Conservation (phyloP, 805 yeast species). For the Hanseniaspora nectarophila region DNA sequence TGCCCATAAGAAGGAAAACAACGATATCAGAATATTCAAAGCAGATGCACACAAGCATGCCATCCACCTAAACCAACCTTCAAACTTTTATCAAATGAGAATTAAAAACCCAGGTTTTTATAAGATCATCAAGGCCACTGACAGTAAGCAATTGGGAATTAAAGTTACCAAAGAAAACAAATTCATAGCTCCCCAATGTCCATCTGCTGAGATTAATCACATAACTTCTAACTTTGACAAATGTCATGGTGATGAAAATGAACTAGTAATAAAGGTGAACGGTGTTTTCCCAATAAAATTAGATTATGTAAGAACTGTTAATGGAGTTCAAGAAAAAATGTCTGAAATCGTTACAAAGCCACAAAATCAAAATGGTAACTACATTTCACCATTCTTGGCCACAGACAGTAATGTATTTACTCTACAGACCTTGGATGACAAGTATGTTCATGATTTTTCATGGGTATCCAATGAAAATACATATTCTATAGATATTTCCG, state of each 20-base stretch:
- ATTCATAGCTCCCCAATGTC: constrained; percentile 57
- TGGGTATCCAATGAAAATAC: constrained; percentile 37
- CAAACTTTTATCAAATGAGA: constrained; percentile 42
- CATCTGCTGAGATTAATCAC: constrained; percentile 44
- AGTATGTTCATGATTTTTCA: constrained; percentile 29
- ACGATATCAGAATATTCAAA: not conserved
- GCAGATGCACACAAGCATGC: not conserved
- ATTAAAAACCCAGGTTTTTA: constrained; percentile 65
- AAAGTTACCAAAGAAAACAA: constrained; percentile 51
- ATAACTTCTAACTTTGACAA: constrained; percentile 29
- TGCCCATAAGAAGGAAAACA: not conserved
- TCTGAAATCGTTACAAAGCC: constrained; percentile 40
- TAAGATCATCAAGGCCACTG: constrained; percentile 54
- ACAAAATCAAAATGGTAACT: constrained; percentile 29
- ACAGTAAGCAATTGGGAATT: constrained; percentile 49
- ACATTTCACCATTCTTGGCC: constrained; percentile 36
- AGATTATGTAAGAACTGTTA: constrained; percentile 39
- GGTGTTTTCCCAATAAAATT: constrained; percentile 75
- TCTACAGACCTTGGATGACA: constrained; percentile 20
- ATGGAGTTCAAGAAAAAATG: constrained; percentile 23
- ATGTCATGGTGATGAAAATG: constrained; percentile 53
- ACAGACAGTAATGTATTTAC: constrained; percentile 21
- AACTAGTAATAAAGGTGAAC: constrained; percentile 40
- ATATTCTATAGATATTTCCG: constrained; percentile 33
- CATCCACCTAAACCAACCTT: not conserved